Percentiles rank a stretch among this genome's conserved stretches.
Conservation (phyloP, 108 stramenopile genomes). For the Nitzschia inconspicua region DNA sequence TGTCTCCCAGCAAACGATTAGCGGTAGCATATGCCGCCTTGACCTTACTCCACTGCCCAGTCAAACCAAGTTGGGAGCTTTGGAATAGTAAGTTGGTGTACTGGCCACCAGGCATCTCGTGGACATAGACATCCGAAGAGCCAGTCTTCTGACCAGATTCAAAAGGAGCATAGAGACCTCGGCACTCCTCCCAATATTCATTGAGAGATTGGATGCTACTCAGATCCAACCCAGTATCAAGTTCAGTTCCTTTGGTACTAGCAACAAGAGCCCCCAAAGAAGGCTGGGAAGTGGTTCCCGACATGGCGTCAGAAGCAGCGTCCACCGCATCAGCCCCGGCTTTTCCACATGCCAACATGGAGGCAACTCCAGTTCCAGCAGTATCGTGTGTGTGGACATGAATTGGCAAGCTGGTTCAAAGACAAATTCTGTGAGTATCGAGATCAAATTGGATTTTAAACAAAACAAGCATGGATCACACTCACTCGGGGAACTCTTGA, state of each 20-base stretch:
- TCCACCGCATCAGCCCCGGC: constrained; percentile 98
- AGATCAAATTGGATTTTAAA: no score
- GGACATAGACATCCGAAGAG: constrained; percentile 88
- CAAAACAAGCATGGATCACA: no score
- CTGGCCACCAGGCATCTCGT: constrained; percentile 98
- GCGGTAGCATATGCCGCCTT: constrained; percentile 91
- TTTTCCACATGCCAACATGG: constrained; percentile 88
- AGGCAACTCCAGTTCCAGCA: constrained; percentile 95
- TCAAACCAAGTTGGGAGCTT: constrained; percentile 85
- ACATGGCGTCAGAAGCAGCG: constrained; percentile 90
- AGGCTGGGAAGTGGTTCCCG: constrained; percentile 94
- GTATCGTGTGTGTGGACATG: constrained; percentile 96
- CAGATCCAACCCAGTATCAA: constrained; percentile 88
- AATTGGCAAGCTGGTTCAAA: constrained; percentile 67
- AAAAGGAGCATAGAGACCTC: constrained; percentile 94
- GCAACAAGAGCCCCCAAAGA: constrained; percentile 92
- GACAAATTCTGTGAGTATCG: neutral
- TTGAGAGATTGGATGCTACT: constrained; percentile 67
- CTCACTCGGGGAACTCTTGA: constrained; percentile 85
- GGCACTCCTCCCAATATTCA: constrained; percentile 93
- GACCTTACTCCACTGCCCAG: constrained; percentile 88
- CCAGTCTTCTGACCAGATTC: constrained; percentile 96
- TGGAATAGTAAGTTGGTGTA: constrained; percentile 98
- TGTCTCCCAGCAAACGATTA: constrained; percentile 93
- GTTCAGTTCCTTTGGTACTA: constrained; percentile 66